These are phyloP conservation scores for Backusella sp. DNA, from an alignment of 192 early-diverging fungal genomes.

Conservation along the genomic window DNA sequence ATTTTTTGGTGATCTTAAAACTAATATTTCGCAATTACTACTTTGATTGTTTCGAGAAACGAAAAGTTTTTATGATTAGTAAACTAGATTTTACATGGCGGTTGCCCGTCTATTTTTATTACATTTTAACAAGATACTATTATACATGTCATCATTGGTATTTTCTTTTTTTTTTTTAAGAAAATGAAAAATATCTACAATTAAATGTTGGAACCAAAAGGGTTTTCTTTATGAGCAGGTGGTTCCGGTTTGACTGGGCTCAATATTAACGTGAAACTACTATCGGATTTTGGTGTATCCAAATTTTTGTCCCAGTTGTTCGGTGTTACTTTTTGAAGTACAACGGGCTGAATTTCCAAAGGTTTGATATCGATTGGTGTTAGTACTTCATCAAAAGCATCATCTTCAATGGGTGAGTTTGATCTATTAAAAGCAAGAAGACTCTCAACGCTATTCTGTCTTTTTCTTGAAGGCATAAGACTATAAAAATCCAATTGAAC, in stretches of 20 bases:
- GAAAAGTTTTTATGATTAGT: too few relatives aligned
- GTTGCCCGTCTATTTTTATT: too few relatives aligned
- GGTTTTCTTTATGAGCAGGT: neutral
- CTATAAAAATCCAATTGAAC: constrained; percentile 4
- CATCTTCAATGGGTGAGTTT: neutral
- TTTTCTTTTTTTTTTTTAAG: too few relatives aligned
- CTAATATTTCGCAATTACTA: too few relatives aligned
- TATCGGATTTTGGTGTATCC: neutral
- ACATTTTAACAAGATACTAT: too few relatives aligned
- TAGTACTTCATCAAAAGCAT: neutral
- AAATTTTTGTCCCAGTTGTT: neutral
- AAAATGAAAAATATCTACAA: too few relatives aligned
- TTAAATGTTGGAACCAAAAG: too few relatives aligned
- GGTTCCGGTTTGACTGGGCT: neutral
- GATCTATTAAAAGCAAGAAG: neutral
- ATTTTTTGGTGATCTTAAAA: too few relatives aligned
- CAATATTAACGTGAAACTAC: neutral
- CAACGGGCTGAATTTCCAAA: neutral
- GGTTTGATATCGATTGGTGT: neutral
- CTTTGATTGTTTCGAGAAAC: too few relatives aligned
- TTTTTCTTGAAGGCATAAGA: neutral
- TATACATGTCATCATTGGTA: too few relatives aligned
- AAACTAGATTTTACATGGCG: too few relatives aligned
- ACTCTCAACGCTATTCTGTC: neutral
- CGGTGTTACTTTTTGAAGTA: neutral